Evolutionary conservation across 169 alveolate species (phyloP).

Genomic region (Babesia divergens): DNA sequence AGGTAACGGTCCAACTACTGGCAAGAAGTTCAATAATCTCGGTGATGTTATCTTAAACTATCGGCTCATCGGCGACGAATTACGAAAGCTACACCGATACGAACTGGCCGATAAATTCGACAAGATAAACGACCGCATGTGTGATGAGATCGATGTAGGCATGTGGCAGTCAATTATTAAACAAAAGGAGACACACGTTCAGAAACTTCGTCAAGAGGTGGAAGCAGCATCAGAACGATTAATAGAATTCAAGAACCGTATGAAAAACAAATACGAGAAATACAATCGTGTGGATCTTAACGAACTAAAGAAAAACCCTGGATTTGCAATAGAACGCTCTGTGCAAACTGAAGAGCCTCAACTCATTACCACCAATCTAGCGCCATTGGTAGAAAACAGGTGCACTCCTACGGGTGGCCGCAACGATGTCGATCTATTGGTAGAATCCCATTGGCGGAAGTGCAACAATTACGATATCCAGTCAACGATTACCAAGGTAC

Average conservation of each 20-base stretch:
- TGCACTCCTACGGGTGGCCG: slow-evolving; percentile 10
- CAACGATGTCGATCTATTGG: slow-evolving; percentile 44
- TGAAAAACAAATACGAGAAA: slow-evolving; percentile 14
- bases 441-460: slow-evolving; percentile 68
- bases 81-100: slow-evolving; percentile 61
- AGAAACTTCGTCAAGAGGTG: slow-evolving; percentile 17
- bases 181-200: slow-evolving; percentile 35
- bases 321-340: slow-evolving; percentile 14
- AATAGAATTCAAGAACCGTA: slow-evolving; percentile 8
- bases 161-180: slow-evolving; percentile 41
- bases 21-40: slow-evolving; percentile 43
- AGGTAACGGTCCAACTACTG: neutral
- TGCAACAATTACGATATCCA: slow-evolving; percentile 71
- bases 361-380: slow-evolving; percentile 15
- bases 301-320: slow-evolving; percentile 5
- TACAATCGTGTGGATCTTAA: neutral
- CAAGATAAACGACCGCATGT: slow-evolving; percentile 44
- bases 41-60: slow-evolving; percentile 60
- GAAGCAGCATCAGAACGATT: slow-evolving; percentile 27
- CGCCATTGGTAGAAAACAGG: slow-evolving; percentile 35
- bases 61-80: slow-evolving; percentile 54
- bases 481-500: slow-evolving; percentile 58
- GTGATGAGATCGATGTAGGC: slow-evolving; percentile 57
- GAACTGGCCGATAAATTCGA: slow-evolving; percentile 59
- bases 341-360: slow-evolving; percentile 41